Evolutionary conservation across 2,329 filamentous ascomycete species (phyloP).

Genomic region (Arthroderma uncinatum): DNA sequence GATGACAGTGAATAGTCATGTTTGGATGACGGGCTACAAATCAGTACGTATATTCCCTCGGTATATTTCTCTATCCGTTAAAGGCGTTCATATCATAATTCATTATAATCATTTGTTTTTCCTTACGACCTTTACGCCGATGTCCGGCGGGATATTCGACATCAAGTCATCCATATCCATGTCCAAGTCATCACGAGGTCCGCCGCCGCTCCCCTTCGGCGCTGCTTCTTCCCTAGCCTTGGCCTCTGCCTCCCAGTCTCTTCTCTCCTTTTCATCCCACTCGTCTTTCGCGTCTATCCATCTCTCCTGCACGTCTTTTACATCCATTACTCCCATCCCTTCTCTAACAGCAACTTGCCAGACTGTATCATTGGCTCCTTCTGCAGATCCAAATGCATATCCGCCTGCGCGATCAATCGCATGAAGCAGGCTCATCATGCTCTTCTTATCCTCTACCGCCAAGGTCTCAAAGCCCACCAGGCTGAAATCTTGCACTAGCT

Average conservation of each 20-base stretch:
- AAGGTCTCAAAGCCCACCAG: constrained; percentile 87
- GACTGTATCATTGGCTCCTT: constrained; percentile 90
- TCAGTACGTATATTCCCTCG: background rate
- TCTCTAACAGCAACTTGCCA: constrained; percentile 91
- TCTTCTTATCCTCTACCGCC: constrained; percentile 91
- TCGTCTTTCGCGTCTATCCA: constrained; percentile 88
- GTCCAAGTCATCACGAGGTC: constrained; percentile 23
- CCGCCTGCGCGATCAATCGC: constrained; percentile 86
- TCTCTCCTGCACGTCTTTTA: constrained; percentile 83
- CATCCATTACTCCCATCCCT: constrained; percentile 59
- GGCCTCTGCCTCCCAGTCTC: constrained; percentile 60
- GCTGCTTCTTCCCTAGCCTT: constrained; percentile 28
- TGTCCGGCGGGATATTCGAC: constrained; percentile 42
- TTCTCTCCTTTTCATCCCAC: constrained; percentile 69
- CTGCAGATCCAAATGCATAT: constrained; percentile 81
- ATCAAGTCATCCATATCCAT: constrained; percentile 19
- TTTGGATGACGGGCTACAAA: background rate
- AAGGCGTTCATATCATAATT: background rate
- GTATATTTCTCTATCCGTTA: background rate
- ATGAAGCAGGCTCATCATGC: constrained; percentile 83
- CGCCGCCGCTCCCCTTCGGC: constrained; percentile 16
- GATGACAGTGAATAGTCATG: constrained; percentile 32
- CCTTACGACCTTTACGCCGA: constrained; percentile 60
- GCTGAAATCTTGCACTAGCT: constrained; percentile 78
- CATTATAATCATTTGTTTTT: constrained; percentile 42